These are phyloP conservation scores for Aleurites moluccanus DNA, from an alignment of 441 rosid species.

Conservation along the genomic window DNA sequence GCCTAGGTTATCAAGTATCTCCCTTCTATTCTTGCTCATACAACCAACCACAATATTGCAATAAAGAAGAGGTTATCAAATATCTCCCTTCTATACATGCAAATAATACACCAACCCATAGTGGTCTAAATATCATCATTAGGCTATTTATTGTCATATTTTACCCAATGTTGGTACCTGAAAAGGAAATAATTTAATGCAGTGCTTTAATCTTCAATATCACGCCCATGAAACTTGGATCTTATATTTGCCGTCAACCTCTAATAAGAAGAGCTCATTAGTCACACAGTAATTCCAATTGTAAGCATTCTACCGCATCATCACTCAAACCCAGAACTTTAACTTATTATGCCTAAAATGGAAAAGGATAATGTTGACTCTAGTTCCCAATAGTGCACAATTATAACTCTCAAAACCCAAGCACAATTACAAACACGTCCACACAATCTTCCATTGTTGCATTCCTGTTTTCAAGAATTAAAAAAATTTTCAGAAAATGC, in stretches of 20 bases:
- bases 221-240: not conserved
- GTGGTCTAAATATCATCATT: not conserved
- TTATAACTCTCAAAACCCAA: not conserved
- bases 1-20: no score
- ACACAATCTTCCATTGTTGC: not conserved
- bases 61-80: not conserved
- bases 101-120: not conserved
- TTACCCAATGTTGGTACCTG: not conserved
- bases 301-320: not conserved
- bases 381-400: not conserved
- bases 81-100: not conserved
- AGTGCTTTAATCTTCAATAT: not conserved
- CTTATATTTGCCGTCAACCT: not conserved
- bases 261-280: not conserved
- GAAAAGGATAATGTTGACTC: not conserved
- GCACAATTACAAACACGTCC: not conserved
- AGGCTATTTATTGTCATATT: not conserved
- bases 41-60: not conserved
- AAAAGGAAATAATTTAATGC: not conserved
- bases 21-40: no score
- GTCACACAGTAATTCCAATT: not conserved
- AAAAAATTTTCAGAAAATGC: not conserved
- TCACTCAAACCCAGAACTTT: not conserved
- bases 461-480: slow-evolving; percentile 2
- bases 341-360: not conserved